Base-by-base conservation (phyloP, 2,329 filamentous ascomycete species). In the Microcera coccophila region DNA sequence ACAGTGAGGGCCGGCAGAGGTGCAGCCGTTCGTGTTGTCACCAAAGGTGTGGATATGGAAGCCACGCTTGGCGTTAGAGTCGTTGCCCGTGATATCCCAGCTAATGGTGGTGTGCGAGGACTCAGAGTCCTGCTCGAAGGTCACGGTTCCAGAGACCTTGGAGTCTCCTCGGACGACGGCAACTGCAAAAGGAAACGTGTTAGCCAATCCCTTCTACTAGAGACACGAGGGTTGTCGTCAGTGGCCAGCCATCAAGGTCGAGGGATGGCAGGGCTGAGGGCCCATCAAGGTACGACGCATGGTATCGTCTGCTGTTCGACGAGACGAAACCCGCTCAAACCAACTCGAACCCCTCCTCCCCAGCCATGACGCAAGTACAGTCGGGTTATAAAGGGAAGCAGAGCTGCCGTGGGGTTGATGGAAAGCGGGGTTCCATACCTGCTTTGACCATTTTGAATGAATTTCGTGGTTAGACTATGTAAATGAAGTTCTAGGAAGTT, bases 21-120 rank as follows among this genome's bases (percentile, higher is more conserved):
- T 97, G 87, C 93, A 98, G 71, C 93, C 93, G 75, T 98, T 98
- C 79, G 93, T 97, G 82, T 97, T 97, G 81, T 97, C 93, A 69
- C 93, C 93, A 65, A 95, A 98, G 71, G 93, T 88, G 79, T 98
- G 93, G 66, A 98, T 84, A 80, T 98, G 93, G 81, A 97, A 90
- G 72, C 89, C 93, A 73, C 93, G 91, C 83, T 95, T 82, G 66
- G 93, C 90, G 70, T 95, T 95, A 73, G 91, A 64, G 67, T 97
- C 90, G 74, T 96, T 78, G 73, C 93, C 91, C 50, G 80, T 78
- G 73, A 98, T 90, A 73, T 96, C 82, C 84, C 87, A 98, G 65
- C 85, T 81, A 75, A 98, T 79, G 69, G 78, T 91, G 67, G 93
- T 97, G 59, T 85, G 82, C 61, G 80, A 72, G 62, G 75, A 81